Percentiles rank a stretch among this genome's conserved stretches.
Evolutionary conservation across 345 rosid genomes (phyloP).

Genomic region (Clausena lansium): DNA sequence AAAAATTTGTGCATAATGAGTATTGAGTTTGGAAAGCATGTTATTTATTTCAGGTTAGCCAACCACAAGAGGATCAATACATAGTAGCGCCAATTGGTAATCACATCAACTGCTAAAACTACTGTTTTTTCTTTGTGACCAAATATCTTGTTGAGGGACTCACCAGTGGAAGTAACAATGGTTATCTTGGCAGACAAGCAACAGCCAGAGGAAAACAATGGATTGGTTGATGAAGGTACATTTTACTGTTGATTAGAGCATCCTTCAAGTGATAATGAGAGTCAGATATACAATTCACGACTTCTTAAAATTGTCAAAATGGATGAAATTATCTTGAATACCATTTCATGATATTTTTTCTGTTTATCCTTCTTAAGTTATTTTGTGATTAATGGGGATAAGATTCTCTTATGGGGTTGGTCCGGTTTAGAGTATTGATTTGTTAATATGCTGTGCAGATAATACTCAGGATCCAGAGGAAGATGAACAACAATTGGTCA

Average conservation of each 20-base stretch:
- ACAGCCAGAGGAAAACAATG: conserved; percentile 46
- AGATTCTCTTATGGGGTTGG: not conserved
- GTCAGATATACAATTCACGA: not conserved
- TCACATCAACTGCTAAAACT: conserved; percentile 13
- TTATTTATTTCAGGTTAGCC: conserved; percentile 54
- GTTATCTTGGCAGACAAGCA: conserved; percentile 51
- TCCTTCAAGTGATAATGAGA: not conserved
- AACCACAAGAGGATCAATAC: conserved; percentile 56
- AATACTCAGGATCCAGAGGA: conserved; percentile 82
- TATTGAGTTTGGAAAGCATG: not conserved
- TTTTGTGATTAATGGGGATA: not conserved
- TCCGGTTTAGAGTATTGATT: not conserved
- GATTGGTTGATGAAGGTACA: conserved; percentile 67
- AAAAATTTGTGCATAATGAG: not conserved
- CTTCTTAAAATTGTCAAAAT: not conserved
- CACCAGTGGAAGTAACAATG: conserved; percentile 18
- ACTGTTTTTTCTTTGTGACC: not conserved
- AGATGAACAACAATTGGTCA: conserved; percentile 71
- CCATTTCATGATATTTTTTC: not conserved
- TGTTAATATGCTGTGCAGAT: conserved; percentile 37
- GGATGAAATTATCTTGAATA: not conserved
- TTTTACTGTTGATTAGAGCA: conserved; percentile 1
- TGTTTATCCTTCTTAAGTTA: not conserved
- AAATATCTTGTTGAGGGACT: conserved; percentile 5
- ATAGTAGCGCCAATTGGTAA: conserved; percentile 72